Evolutionary conservation across 2,329 filamentous ascomycete genomes (phyloP).

Genomic region (Sordariomycetes sp.): DNA sequence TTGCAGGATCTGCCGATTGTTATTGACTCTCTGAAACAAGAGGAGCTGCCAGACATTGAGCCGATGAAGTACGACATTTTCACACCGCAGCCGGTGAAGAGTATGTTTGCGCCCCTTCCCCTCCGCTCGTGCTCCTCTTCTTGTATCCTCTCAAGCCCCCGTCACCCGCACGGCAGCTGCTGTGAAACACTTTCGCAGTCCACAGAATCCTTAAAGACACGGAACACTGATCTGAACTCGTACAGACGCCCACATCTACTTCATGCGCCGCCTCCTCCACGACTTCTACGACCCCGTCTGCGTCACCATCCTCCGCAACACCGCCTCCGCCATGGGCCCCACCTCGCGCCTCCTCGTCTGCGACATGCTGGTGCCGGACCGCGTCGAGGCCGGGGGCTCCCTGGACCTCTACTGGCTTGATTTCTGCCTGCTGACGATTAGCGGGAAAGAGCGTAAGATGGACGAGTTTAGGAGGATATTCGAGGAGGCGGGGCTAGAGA

Average conservation of each 20-base stretch:
- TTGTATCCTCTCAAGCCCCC: background rate
- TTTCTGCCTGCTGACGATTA: constrained; percentile 15
- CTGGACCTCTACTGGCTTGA: constrained; percentile 18
- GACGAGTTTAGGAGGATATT: constrained; percentile 16
- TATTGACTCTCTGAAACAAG: constrained; percentile 13
- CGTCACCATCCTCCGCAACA: constrained; percentile 16
- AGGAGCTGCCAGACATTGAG: constrained; percentile 13
- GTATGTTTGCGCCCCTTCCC: constrained; percentile 3
- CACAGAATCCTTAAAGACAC: constrained; percentile 7
- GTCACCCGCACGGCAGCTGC: background rate
- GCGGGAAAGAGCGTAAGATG: constrained; percentile 17
- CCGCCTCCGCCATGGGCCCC: constrained; percentile 15
- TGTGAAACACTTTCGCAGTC: constrained; percentile 6
- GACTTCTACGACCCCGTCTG: constrained; percentile 17
- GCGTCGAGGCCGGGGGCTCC: constrained; percentile 12
- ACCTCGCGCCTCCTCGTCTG: constrained; percentile 19
- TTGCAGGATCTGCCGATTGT: constrained; percentile 20
- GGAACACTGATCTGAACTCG: constrained; percentile 2
- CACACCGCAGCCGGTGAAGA: constrained; percentile 13
- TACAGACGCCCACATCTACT: constrained; percentile 17
- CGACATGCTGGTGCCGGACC: constrained; percentile 19
- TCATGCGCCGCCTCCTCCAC: constrained; percentile 18
- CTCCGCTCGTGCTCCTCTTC: background rate
- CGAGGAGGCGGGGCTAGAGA: constrained; percentile 15
- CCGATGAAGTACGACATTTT: constrained; percentile 14